Percentiles rank a stretch among this genome's conserved stretches.
Evolutionary conservation across 768 basidiomycete genomes (phyloP).

Genomic region (Pholiota microspora): DNA sequence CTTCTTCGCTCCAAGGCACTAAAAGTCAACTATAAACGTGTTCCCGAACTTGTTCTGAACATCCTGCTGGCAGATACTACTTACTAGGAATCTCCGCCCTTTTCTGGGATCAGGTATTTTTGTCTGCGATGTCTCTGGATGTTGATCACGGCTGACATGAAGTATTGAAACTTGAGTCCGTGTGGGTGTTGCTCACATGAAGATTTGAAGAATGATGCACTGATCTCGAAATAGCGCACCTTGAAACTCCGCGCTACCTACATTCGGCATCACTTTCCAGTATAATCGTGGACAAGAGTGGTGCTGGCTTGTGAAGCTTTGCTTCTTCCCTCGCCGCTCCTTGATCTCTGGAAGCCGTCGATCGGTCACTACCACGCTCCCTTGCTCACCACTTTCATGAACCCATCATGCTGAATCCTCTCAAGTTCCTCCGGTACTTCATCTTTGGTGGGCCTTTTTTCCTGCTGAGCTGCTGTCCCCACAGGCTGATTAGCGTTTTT

Average conservation of each 20-base stretch:
- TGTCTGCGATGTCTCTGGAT: too few species aligned
- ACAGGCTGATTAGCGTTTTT: neutral
- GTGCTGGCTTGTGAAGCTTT: constrained; percentile 14
- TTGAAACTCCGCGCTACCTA: constrained; percentile 8
- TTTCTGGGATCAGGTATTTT: too few species aligned
- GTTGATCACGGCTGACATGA: too few species aligned
- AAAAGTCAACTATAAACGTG: too few species aligned
- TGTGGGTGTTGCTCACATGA: neutral
- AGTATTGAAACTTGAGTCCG: neutral
- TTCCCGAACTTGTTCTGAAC: too few species aligned
- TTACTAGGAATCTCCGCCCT: too few species aligned
- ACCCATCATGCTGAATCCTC: constrained; percentile 39
- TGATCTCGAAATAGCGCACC: constrained; percentile 15
- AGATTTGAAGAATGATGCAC: neutral
- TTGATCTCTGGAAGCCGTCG: constrained; percentile 25
- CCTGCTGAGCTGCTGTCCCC: neutral
- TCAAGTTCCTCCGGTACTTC: constrained; percentile 54
- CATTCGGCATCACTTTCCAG: too few species aligned
- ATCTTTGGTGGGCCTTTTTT: constrained; percentile 50
- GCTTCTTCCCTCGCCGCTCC: constrained; percentile 14
- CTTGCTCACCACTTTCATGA: constrained; percentile 27
- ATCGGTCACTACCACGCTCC: constrained; percentile 34
- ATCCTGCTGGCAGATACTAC: too few species aligned
- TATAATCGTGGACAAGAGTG: constrained; percentile 13
- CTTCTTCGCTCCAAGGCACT: too few species aligned